Evolutionary conservation across 1,139 yeast species (phyloP).

Genomic region (Yamadazyma atlantica): DNA sequence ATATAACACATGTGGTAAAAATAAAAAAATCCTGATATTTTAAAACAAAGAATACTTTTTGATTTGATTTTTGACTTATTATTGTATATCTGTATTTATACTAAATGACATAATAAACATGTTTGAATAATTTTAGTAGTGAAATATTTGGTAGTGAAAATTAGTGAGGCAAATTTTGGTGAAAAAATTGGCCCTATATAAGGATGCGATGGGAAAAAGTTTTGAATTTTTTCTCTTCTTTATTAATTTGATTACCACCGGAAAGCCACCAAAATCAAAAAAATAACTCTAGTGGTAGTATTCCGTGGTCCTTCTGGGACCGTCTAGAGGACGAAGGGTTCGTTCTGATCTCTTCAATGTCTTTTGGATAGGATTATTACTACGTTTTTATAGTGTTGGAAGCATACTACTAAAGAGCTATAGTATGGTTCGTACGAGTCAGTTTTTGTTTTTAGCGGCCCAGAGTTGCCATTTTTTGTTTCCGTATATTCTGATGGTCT

Average conservation of each 20-base stretch:
- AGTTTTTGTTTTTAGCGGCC: constrained; percentile 29
- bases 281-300: constrained; percentile 22
- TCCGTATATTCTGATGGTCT: constrained; percentile 12
- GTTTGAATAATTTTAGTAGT: neutral
- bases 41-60: too few species aligned
- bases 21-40: neutral
- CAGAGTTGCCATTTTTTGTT: constrained; percentile 18
- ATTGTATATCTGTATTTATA: neutral
- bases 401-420: constrained; percentile 16
- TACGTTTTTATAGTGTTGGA: constrained; percentile 13
- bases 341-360: constrained; percentile 21
- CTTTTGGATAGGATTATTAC: constrained; percentile 10
- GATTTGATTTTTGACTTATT: too few species aligned
- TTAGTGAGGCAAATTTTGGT: too few species aligned
- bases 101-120: neutral
- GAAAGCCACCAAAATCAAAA: constrained; percentile 32
- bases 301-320: constrained; percentile 10
- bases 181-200: too few species aligned
- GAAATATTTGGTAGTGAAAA: neutral
- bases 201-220: constrained; percentile 2
- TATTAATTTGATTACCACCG: constrained; percentile 48
- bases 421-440: constrained; percentile 15
- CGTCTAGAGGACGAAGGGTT: constrained; percentile 13
- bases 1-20: constrained; percentile 1
- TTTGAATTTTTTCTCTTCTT: constrained; percentile 12